Percentiles rank a stretch among this genome's conserved stretches.
phyloP scores from a whole-genome alignment of 164 flowering plant genomes.

The Kingdonia uniflora region DNA sequence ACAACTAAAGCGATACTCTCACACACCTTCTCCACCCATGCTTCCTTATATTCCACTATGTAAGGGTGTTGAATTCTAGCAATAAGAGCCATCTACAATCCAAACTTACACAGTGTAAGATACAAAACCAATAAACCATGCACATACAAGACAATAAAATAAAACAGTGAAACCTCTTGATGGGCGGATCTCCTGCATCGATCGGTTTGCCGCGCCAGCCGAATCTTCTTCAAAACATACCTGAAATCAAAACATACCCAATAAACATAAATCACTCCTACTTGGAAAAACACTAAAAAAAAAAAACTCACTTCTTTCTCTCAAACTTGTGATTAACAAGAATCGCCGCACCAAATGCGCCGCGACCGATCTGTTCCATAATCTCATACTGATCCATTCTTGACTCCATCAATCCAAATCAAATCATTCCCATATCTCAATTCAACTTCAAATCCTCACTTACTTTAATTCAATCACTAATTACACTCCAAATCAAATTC shows the following conservation, averaged over 20 bases:
- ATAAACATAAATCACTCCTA: constrained; percentile 2
- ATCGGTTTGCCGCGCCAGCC: constrained; percentile 92
- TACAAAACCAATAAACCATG: not conserved
- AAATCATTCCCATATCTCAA: too few relatives aligned
- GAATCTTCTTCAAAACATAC: constrained; percentile 93
- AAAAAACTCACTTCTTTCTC: constrained; percentile 57
- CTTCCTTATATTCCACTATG: constrained; percentile 94
- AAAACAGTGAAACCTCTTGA: constrained; percentile 53
- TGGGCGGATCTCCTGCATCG: constrained; percentile 95
- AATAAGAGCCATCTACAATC: constrained; percentile 84
- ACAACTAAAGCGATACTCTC: not conserved
- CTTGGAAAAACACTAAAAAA: not conserved
- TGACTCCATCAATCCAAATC: constrained; percentile 50
- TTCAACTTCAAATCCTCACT: too few relatives aligned
- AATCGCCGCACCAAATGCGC: constrained; percentile 97
- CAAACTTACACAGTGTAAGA: constrained; percentile 10
- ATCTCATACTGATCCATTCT: constrained; percentile 96
- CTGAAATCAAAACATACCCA: constrained; percentile 24
- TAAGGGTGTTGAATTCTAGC: constrained; percentile 89
- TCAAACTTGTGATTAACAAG: constrained; percentile 81
- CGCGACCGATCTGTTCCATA: constrained; percentile 99
- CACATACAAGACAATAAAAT: not conserved
- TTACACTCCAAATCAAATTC: too few relatives aligned
- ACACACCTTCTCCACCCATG: constrained; percentile 99
- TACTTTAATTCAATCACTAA: too few relatives aligned